phyloP scores from a whole-genome alignment of 2,329 filamentous ascomycete species.

The Eutypa lata region DNA sequence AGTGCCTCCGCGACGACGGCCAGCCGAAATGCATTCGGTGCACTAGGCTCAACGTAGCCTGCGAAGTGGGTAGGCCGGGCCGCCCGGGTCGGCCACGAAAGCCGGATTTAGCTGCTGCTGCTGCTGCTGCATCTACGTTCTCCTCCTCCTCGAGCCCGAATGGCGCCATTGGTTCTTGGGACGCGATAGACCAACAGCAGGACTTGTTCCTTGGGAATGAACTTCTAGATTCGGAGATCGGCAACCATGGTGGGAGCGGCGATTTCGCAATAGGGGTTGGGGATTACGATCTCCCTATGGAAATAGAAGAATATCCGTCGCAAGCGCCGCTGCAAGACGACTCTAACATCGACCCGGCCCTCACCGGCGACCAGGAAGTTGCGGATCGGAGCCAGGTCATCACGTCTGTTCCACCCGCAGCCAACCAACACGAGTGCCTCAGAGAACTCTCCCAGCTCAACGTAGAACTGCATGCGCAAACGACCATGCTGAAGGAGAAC shows the following conservation, averaged over 20 bases:
- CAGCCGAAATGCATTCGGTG: slow-evolving; percentile 14
- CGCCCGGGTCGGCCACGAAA: slow-evolving; percentile 14
- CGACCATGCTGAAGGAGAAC: slow-evolving; percentile 1
- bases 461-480: slow-evolving; percentile 13
- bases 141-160: background rate
- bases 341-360: too few species aligned
- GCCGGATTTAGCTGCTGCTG: background rate
- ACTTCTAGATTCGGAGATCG: too few species aligned
- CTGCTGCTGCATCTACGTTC: background rate
- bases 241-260: too few species aligned
- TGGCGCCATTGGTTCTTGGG: slow-evolving; percentile 2
- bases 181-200: too few species aligned
- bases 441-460: slow-evolving; percentile 16
- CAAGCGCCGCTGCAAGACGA: too few species aligned
- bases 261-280: too few species aligned
- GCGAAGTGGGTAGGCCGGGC: slow-evolving; percentile 13
- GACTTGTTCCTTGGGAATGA: too few species aligned
- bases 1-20: slow-evolving; percentile 11
- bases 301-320: too few species aligned
- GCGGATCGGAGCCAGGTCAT: background rate
- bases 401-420: background rate
- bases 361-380: too few species aligned
- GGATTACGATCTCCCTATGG: too few species aligned
- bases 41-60: slow-evolving; percentile 9
- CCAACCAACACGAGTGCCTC: slow-evolving; percentile 12